Evolutionary conservation across 2,329 filamentous ascomycete genomes (phyloP).

Genomic region (Claviceps humidiphila): DNA sequence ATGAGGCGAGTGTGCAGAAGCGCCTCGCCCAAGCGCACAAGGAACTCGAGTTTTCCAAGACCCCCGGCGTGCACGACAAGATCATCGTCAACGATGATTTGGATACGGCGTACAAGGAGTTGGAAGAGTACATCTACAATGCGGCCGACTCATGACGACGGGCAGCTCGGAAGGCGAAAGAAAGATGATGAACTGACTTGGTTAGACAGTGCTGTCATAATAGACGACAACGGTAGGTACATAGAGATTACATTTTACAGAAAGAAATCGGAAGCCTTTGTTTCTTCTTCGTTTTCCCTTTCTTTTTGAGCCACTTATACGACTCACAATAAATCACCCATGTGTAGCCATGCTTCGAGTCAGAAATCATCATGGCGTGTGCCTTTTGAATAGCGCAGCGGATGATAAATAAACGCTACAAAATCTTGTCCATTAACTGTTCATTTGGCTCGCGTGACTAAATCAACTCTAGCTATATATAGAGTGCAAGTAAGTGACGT

Average conservation of each 20-base stretch:
- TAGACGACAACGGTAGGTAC: neutral
- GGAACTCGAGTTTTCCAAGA: slow-evolving; percentile 61
- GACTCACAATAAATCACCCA: neutral
- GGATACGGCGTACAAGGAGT: slow-evolving; percentile 37
- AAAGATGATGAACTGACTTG: neutral
- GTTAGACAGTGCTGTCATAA: neutral
- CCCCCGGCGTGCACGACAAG: slow-evolving; percentile 38
- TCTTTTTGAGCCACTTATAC: neutral
- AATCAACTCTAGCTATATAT: slow-evolving; percentile 18
- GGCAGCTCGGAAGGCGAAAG: neutral
- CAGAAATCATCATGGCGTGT: neutral
- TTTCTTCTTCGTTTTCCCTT: neutral
- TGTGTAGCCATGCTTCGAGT: neutral
- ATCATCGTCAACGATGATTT: slow-evolving; percentile 31
- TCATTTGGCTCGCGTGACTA: slow-evolving; percentile 10
- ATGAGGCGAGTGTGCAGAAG: slow-evolving; percentile 56
- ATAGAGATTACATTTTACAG: neutral
- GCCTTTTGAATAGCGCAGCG: neutral
- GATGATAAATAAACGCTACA: neutral
- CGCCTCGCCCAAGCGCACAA: slow-evolving; percentile 57
- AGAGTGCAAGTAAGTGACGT: slow-evolving; percentile 20
- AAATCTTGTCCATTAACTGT: slow-evolving; percentile 2
- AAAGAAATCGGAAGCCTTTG: neutral
- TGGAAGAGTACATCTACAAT: slow-evolving; percentile 37
- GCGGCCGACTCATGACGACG: slow-evolving; percentile 7